Conservation (phyloP, 306 rosid species). For the Mimosa pudica region DNA sequence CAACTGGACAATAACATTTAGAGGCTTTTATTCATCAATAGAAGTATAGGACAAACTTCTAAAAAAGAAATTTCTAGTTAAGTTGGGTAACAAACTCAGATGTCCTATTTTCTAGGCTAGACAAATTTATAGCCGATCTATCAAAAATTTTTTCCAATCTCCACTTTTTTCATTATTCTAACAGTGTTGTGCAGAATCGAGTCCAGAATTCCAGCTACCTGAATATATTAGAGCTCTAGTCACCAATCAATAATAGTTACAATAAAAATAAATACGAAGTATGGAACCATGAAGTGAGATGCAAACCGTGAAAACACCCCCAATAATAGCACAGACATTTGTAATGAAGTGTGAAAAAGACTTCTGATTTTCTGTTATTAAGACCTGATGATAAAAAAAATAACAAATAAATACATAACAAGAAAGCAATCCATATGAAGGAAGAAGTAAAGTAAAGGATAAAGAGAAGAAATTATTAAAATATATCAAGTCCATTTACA, state of each 20-base stretch:
- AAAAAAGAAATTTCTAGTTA: conserved; percentile 30
- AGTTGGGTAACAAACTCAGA: conserved; percentile 39
- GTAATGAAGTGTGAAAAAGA: conserved; percentile 94
- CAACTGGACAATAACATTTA: conserved; percentile 32
- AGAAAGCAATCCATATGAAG: conserved; percentile 17
- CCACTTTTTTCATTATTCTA: conserved; percentile 75
- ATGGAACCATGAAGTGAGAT: conserved; percentile 30
- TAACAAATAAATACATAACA: background rate
- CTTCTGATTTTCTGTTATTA: conserved; percentile 74
- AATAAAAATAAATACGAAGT: conserved; percentile 9
- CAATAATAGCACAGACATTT: conserved; percentile 90
- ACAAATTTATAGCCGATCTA: conserved; percentile 40
- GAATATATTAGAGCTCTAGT: conserved; percentile 44
- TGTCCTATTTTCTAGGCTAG: conserved; percentile 30
- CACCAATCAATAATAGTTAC: conserved; percentile 6
- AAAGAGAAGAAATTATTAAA: conserved; percentile 15
- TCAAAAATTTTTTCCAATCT: conserved; percentile 88
- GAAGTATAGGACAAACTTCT: conserved; percentile 1
- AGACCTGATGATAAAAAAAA: conserved; percentile 51
- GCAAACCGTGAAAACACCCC: conserved; percentile 98
- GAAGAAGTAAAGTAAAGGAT: conserved; percentile 24
- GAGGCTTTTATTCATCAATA: conserved; percentile 27
- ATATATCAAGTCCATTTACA: conserved; percentile 14
- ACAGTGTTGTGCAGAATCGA: conserved; percentile 81
- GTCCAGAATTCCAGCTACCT: conserved; percentile 98